Evolutionary conservation across 2,329 filamentous ascomycete species (phyloP).

Genomic region (Colletotrichum costaricense): DNA sequence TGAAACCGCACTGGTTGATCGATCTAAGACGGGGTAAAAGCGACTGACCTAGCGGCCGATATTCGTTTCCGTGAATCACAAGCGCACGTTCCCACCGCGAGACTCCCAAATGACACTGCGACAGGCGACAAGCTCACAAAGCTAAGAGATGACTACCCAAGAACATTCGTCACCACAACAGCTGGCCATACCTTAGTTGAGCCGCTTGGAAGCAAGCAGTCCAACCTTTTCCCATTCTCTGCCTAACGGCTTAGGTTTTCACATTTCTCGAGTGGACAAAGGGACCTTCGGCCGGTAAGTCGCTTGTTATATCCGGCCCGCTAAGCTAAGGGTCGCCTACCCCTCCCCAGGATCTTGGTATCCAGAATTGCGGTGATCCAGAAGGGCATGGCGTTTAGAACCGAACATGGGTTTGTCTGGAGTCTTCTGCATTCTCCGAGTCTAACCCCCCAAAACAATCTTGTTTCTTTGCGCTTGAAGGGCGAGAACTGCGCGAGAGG

Average conservation of each 20-base stretch:
- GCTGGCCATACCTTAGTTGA: background rate
- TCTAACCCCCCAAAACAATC: background rate
- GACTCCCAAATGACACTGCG: background rate
- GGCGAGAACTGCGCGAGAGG: constrained; percentile 4
- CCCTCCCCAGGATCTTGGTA: constrained; percentile 6
- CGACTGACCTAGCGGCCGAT: background rate
- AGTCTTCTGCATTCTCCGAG: constrained; percentile 3
- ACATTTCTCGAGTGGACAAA: background rate
- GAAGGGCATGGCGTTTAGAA: background rate
- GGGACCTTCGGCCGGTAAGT: background rate
- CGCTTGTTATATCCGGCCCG: background rate
- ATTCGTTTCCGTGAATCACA: constrained; percentile 5
- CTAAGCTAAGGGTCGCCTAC: background rate
- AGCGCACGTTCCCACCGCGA: background rate
- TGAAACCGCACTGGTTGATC: background rate
- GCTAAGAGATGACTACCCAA: background rate
- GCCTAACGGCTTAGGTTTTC: background rate
- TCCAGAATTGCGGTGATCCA: constrained; percentile 9
- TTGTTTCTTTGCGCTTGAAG: background rate
- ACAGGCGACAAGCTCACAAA: background rate
- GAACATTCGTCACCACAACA: background rate
- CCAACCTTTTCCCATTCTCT: background rate
- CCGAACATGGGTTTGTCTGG: constrained; percentile 23
- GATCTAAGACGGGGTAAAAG: background rate
- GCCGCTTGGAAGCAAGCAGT: background rate